Evolutionary conservation across 2,329 filamentous ascomycete species (phyloP).

Genomic region (Fusarium concolor): DNA sequence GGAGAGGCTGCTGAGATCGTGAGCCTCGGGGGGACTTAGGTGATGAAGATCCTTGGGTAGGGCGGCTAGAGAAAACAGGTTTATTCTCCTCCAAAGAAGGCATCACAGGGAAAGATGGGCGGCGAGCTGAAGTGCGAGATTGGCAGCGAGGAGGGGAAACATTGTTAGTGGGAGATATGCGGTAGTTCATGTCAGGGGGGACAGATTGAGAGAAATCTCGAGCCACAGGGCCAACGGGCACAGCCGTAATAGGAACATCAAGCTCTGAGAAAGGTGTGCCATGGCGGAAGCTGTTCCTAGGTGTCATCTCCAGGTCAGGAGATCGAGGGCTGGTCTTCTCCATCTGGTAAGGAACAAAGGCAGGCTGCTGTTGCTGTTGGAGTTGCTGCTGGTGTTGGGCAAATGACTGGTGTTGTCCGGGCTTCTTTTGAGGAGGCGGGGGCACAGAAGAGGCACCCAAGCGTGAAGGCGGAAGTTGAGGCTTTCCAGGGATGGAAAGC

Average conservation of each 20-base stretch:
- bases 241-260: constrained; percentile 84
- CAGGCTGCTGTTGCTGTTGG: constrained; percentile 26
- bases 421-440: constrained; percentile 43
- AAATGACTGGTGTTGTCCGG: constrained; percentile 40
- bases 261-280: constrained; percentile 92
- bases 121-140: constrained; percentile 68
- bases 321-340: constrained; percentile 63
- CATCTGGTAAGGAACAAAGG: constrained; percentile 65
- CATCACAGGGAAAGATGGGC: constrained; percentile 76
- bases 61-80: constrained; percentile 53
- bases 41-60: constrained; percentile 48
- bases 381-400: constrained; percentile 29
- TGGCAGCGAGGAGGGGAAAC: constrained; percentile 58
- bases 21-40: constrained; percentile 53
- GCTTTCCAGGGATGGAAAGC: constrained; percentile 66
- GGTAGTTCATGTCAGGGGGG: constrained; percentile 91
- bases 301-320: constrained; percentile 66
- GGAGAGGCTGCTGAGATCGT: constrained; percentile 54
- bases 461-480: constrained; percentile 45
- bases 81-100: constrained; percentile 76
- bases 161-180: constrained; percentile 55
- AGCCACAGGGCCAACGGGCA: constrained; percentile 76
- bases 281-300: constrained; percentile 74
- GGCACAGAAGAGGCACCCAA: constrained; percentile 47
- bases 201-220: constrained; percentile 90